Base-by-base conservation (phyloP, 129 eudicot species). In the Lactuca saligna region DNA sequence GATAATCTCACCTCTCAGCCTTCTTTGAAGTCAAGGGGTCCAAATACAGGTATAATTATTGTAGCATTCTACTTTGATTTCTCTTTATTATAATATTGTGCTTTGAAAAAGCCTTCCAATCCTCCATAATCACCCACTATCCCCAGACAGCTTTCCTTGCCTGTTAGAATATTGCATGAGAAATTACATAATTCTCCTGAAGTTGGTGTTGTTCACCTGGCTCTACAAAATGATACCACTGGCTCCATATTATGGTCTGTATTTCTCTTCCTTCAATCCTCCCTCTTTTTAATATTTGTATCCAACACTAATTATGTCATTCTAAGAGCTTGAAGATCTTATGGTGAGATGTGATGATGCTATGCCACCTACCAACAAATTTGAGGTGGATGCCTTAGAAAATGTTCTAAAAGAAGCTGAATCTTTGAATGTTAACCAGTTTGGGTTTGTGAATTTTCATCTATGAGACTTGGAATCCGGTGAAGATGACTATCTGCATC, bases 211-310 rank as follows among this genome's bases (percentile, higher is more conserved):
- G 76, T 89, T 15, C 99, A 94, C 78, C 71, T 94, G 75, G 84
- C 97, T 50, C 88, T 94, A 63, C 99, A 94, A 68, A 94, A 90
- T 63, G 97, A 94, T 63, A 83, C 91, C 13, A 70, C 61, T 56
- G 99, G 99, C 61, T 84, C 91, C 0, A 85, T 94, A 78, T 78
- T 94, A 69, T 87, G 99, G 99, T 87, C 37, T 29, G 99, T 87
- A 41, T 32, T 62, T 11, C 29, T 15, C 61, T 66, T 66, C 16
- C 20, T 82, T 69, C 34, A n/a, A n/a, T n/a, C n/a, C n/a, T n/a
- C n/a, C n/a, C n/a, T n/a, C n/a, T n/a, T n/a, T n/a, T n/a, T n/a
- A 3, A 5, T 38, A 5, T 38, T 38, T 3, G 42, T 38, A 38
- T 38, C 7, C 3, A 38, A 7, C 42, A 38, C 42, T 5, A 38